Base-by-base conservation (phyloP, 1,284 basidiomycete genomes). In the Puccinia brachypodii region DNA sequence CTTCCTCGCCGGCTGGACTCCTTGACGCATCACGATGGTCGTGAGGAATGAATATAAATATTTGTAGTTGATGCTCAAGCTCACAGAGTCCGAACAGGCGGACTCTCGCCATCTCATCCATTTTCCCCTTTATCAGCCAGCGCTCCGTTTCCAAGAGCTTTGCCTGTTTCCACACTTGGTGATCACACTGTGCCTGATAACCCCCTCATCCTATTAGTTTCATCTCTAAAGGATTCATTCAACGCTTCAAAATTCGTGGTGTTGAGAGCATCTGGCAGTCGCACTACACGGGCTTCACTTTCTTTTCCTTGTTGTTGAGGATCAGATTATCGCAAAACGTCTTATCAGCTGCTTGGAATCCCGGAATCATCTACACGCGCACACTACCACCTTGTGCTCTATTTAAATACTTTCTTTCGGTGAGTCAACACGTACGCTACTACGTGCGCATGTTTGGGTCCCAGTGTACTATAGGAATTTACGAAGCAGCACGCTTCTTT, bases 21-120 rank as follows among this genome's bases (percentile, higher is more conserved):
- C 36, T 44, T 28, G 40, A 50, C n/a, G 42, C 68, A 71, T 47
- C 68, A 71, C 68, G 68, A 71, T 71, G 68, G 68, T 71, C 68
- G 68, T 71, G 42, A 71, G 68, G 68, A 71, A 71, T 71, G 68
- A 40, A 40, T 71, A 71, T 47, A 71, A 71, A 71, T 71, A 71
- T 71, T 71, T 71, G 68, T 38, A 33, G 62, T 64, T 31, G 40
- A 64, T 64, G 36, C 62, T 1, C 62, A 64, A 64, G 62, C 62
- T 64, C 62, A 19, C 33, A 64, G 36, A 64, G 62, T 64, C 62
- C 68, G 44, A 42, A 47, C 44, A 44, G 42, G 14, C 68, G 42
- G 44, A 28, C 31, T 50, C 42, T 71, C 44, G 44, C 68, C 44
- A 44, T 71, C 36, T 31, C 25, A 44, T 47, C 44, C n/a, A 11